Evolutionary conservation across 2,329 filamentous ascomycete species (phyloP).

Genomic region (Fusarium miscanthi): DNA sequence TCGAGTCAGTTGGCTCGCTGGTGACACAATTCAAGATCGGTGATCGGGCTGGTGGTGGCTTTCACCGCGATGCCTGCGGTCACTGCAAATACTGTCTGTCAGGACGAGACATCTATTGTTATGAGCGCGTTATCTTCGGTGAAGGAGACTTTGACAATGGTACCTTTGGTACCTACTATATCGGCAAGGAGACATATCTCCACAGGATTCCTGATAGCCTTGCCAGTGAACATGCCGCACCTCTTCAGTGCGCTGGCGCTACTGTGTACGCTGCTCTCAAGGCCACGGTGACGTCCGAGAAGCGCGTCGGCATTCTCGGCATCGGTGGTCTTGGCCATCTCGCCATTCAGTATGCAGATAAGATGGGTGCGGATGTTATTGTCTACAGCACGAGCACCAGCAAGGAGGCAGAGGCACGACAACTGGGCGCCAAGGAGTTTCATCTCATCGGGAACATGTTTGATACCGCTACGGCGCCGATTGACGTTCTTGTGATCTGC

Average conservation of each 20-base stretch:
- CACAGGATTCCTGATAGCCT: constrained; percentile 1
- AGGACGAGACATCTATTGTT: not conserved
- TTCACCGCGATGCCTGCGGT: constrained; percentile 3
- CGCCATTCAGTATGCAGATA: constrained; percentile 3
- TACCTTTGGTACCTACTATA: constrained; percentile 2
- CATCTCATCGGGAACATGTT: not conserved
- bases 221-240: constrained; percentile 11
- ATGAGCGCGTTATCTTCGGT: not conserved
- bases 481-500: constrained; percentile 12
- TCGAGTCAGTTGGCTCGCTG: not conserved
- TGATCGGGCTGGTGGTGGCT: constrained; percentile 7
- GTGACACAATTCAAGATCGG: constrained; percentile 9
- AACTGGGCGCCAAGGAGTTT: constrained; percentile 4
- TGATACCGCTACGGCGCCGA: not conserved
- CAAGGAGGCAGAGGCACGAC: not conserved
- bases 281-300: not conserved
- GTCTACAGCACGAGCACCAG: constrained; percentile 11
- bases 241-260: constrained; percentile 8
- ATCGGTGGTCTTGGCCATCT: constrained; percentile 15
- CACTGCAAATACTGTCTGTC: constrained; percentile 12
- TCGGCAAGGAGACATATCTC: constrained; percentile 8
- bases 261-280: constrained; percentile 13
- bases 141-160: constrained; percentile 7
- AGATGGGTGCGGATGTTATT: constrained; percentile 3
- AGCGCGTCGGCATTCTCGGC: constrained; percentile 5